Conservation (phyloP, 805 yeast genomes). For the Komagataella mondaviorum region DNA sequence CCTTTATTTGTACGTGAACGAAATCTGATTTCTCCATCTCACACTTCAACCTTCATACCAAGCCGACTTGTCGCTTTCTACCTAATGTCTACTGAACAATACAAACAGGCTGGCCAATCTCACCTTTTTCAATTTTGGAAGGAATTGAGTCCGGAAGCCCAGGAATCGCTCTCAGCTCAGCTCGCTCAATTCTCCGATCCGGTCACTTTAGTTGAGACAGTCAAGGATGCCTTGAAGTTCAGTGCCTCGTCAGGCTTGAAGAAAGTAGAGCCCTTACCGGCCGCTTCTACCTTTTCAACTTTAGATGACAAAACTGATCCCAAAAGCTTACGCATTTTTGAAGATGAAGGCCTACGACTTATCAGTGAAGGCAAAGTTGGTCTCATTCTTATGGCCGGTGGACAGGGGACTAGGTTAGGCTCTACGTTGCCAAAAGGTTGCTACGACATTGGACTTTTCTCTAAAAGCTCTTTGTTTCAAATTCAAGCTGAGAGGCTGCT, state of each 20-base stretch:
- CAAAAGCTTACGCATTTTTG: slow-evolving; percentile 16
- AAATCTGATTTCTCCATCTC: not conserved
- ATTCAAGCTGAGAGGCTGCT: slow-evolving; percentile 81
- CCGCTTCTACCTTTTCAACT: slow-evolving; percentile 36
- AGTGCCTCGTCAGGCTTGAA: slow-evolving; percentile 10
- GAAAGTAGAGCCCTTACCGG: slow-evolving; percentile 37
- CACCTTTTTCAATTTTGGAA: slow-evolving; percentile 40
- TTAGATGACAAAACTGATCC: slow-evolving; percentile 16
- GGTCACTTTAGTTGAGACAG: slow-evolving; percentile 22
- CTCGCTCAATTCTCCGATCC: slow-evolving; percentile 29
- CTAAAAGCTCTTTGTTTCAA: slow-evolving; percentile 75
- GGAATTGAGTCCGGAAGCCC: slow-evolving; percentile 20
- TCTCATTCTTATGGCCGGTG: slow-evolving; percentile 92
- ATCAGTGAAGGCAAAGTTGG: slow-evolving; percentile 68
- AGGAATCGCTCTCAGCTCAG: slow-evolving; percentile 23
- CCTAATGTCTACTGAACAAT: slow-evolving; percentile 11
- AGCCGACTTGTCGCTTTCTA: not conserved
- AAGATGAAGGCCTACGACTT: slow-evolving; percentile 46
- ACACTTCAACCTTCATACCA: not conserved
- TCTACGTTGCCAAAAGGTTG: slow-evolving; percentile 90
- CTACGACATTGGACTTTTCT: slow-evolving; percentile 75
- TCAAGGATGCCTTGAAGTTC: slow-evolving; percentile 30
- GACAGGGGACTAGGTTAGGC: slow-evolving; percentile 94
- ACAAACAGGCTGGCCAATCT: slow-evolving; percentile 32
- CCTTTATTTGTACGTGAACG: not conserved